These are phyloP conservation scores for Excoecaria cochinchinensis DNA, from an alignment of 345 rosid species.

Conservation along the genomic window DNA sequence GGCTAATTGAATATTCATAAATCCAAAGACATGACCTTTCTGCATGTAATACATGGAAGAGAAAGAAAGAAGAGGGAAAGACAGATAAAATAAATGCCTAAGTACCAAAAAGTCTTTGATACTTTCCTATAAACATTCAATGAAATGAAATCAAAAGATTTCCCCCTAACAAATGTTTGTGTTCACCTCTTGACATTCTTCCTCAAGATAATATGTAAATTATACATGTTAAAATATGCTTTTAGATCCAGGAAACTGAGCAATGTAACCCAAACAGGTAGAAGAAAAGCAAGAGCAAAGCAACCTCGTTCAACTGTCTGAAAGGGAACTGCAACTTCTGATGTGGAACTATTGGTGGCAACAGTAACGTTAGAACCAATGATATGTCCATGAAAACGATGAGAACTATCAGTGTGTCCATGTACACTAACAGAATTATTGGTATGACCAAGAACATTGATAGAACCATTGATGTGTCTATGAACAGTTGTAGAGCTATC, in stretches of 20 bases:
- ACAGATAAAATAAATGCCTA: not conserved
- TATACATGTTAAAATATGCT: not conserved
- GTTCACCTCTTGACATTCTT: not conserved
- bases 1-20: not conserved
- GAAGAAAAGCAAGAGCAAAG: conserved; percentile 1
- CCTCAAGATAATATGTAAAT: not conserved
- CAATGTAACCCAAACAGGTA: not conserved
- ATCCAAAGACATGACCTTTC: not conserved
- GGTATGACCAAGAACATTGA: not conserved
- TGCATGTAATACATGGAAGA: not conserved
- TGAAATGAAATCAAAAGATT: not conserved
- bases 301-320: conserved; percentile 49
- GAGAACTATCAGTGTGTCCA: conserved; percentile 6
- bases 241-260: not conserved
- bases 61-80: not conserved
- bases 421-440: not conserved
- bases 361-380: conserved; percentile 7
- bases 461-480: not conserved
- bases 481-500: not conserved
- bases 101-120: not conserved
- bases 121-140: not conserved
- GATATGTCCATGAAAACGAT: not conserved
- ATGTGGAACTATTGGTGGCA: conserved; percentile 24
- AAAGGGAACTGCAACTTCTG: conserved; percentile 33
- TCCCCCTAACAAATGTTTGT: not conserved